Base-by-base conservation (phyloP, 495 filamentous ascomycete genomes). In the Umbilicaria muhlenbergii region DNA sequence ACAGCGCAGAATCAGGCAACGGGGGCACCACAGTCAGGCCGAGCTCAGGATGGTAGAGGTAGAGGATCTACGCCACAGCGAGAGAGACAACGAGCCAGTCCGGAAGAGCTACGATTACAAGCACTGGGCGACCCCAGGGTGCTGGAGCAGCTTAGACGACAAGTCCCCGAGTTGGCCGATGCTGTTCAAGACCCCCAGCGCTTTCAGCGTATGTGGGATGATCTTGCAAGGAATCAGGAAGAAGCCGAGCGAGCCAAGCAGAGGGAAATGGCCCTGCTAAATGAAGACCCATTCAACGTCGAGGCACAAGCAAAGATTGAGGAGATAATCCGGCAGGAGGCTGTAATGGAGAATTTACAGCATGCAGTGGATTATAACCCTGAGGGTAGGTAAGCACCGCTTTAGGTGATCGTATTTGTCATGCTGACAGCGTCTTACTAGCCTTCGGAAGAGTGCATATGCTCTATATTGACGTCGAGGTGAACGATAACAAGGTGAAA, bases 351-450 rank as follows among this genome's bases (percentile, higher is more conserved):
- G 59, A 96, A 98, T 55, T 61, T 94, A 46, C 86, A 95, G 56
- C 87, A 85, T 60, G 87, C 92, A 19, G 83, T 94, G 71, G 91
- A 96, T 65, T 76, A 96, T 58, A 86, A 92, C 51, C 91, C 91
- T 1, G 91, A 96, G 74, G 87, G 91, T 93, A 69, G 45, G 68
- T 59, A 33, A 32, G 8, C 16, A 5, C 24, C 24, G 24, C 8
- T 8, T 21, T 46, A 37, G 37, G 12, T 15, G 13, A 13, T 32
- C 42, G 1, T 46, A 21, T 33, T 39, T 36, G 16, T 32, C 10
- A 40, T 14, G 5, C 13, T 19, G 5, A 31, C 37, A 39, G 17
- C 44, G n/a, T 50, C 17, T 15, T 38, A 47, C 41, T 53, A 95
- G 89, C 86, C 21, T 96, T 96, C 55, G 91, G 83, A 36, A 71